Evolutionary conservation across 345 rosid genomes (phyloP).

Genomic region (Syzygium aromaticum): DNA sequence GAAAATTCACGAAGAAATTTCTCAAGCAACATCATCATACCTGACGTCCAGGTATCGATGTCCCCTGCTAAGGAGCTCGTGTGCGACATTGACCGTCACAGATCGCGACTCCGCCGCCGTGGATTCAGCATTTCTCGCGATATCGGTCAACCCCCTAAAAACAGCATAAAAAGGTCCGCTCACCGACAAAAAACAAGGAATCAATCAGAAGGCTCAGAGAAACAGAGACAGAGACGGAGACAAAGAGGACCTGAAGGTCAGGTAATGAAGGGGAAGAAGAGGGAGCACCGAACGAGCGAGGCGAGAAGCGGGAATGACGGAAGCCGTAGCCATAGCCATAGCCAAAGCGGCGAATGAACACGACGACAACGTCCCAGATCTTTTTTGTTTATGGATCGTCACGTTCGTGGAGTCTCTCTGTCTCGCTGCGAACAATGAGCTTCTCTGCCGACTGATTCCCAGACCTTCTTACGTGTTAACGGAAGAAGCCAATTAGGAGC

Average conservation of each 20-base stretch:
- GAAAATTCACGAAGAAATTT: not conserved
- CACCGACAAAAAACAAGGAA: not conserved
- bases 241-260: not conserved
- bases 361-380: not conserved
- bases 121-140: not conserved
- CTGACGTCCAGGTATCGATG: slow-evolving; percentile 23
- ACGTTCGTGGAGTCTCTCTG: not conserved
- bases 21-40: not conserved
- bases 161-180: too few species aligned
- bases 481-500: not conserved
- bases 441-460: not conserved
- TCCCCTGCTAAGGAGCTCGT: slow-evolving; percentile 12
- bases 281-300: not conserved
- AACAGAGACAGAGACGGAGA: not conserved
- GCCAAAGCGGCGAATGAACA: not conserved
- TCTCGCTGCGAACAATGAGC: not conserved
- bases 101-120: not conserved
- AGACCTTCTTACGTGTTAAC: not conserved
- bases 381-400: not conserved
- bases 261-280: not conserved
- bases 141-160: slow-evolving; percentile 1
- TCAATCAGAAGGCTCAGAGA: not conserved
- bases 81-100: slow-evolving; percentile 6
- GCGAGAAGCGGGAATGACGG: not conserved
- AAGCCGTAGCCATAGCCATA: not conserved